A percentile compares a stretch with the other conserved stretches of the same genome.
Evolutionary conservation across 306 rosid species (phyloP).

Genomic region (Cucumis melo): DNA sequence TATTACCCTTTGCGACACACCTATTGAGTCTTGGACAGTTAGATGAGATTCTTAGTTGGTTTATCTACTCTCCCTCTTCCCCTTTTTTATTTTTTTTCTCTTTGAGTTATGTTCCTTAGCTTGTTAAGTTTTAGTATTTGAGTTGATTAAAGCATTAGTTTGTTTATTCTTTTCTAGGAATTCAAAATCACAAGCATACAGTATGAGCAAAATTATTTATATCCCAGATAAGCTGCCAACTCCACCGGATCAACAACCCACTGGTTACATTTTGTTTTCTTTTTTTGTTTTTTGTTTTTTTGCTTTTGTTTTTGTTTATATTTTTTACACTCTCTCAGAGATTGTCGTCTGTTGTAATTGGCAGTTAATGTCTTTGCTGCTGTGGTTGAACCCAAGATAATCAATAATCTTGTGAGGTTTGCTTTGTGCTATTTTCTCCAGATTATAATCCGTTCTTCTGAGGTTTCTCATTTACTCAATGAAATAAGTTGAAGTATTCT

Average conservation of each 20-base stretch:
- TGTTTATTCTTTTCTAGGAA: background rate
- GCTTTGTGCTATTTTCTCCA: background rate
- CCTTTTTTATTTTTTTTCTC: too few relatives aligned
- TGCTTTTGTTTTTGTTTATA: background rate
- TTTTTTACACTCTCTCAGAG: background rate
- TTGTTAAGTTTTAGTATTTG: too few relatives aligned
- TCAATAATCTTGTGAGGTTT: constrained; percentile 68
- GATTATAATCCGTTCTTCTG: background rate
- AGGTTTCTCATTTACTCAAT: background rate
- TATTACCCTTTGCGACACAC: too few relatives aligned
- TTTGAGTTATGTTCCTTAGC: too few relatives aligned
- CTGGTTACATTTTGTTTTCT: constrained; percentile 23
- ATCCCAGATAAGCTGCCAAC: constrained; percentile 47
- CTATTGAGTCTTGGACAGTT: too few relatives aligned
- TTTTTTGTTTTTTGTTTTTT: background rate
- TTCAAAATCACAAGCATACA: background rate
- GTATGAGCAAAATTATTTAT: constrained; percentile 34
- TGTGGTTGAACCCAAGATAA: constrained; percentile 43
- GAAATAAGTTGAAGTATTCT: background rate
- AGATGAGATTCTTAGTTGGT: too few relatives aligned
- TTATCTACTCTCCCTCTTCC: too few relatives aligned
- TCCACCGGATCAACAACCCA: constrained; percentile 53
- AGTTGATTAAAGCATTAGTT: too few relatives aligned
- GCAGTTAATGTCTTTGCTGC: constrained; percentile 49
- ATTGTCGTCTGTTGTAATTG: background rate